Base-by-base conservation (phyloP, 75 land plant species). In the Larix kaempferi region DNA sequence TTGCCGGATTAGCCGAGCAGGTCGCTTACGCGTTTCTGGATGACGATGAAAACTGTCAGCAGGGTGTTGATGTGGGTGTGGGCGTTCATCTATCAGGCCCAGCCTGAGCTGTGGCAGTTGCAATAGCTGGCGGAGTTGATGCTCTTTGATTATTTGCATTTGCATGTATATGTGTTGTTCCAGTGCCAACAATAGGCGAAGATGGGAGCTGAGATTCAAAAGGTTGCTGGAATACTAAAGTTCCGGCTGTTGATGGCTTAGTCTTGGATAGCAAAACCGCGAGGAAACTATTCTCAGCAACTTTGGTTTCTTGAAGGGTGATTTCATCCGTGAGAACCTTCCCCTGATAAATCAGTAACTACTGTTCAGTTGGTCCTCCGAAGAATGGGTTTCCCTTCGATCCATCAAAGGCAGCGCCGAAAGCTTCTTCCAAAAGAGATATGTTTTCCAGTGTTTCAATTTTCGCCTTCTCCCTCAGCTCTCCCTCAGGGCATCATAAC, bases 321-420 rank as follows among this genome's bases (percentile, higher is more conserved):
- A 91, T 90, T 7, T 78, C 83, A 87, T 92, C 94, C 60, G 89
- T 90, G 11, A 94, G 86, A 63, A 94, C 89, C 62, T 92, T 92
- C 14, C 98, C 98, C 77, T 92, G 88, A 79, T 90, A 83, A 59
- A 94, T 90, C 41, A 94, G 89, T 84, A 94, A 88, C 74, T 88
- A 93, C 57, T 90, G 89, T 27, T 88, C 84, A 69, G 89, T 89
- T 33, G 98, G 98, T 5, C 71, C 71, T 16, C 27, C 44, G 49
- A 44, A 44, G 49, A 44, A 44, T 44, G 10, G 49, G 49, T 44
- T 6, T 44, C 49, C 49, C 49, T 44, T 44, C 49, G 8, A 44
- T 7, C 49, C 49, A 44, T 44, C 49, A 44, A 44, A 44, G 49
- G 49, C 49, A 1, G 10, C 7, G 49, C 49, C 49, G 49, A 66